Percentiles rank a stretch among this genome's conserved stretches.
phyloP scores from a whole-genome alignment of 73 alveolate species.

The Blepharisma stoltei region DNA sequence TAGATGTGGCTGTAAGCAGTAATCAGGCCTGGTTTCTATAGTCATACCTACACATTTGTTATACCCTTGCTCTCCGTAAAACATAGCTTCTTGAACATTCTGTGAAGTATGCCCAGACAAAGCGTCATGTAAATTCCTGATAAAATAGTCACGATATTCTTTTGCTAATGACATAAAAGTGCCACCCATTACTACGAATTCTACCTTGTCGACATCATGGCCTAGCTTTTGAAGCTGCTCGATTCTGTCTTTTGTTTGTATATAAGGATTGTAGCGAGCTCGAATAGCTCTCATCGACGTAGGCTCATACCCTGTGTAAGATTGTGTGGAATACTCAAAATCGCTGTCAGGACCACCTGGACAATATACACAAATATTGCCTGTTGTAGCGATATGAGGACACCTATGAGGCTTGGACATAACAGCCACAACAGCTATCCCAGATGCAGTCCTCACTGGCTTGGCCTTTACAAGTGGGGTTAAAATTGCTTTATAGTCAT shows the following conservation, averaged over 20 bases:
- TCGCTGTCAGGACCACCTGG: slow-evolving; percentile 99
- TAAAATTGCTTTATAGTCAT: slow-evolving; percentile 81
- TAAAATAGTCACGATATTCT: slow-evolving; percentile 96
- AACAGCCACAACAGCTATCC: slow-evolving; percentile 99
- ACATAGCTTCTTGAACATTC: slow-evolving; percentile 88
- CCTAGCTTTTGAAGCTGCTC: slow-evolving; percentile 95
- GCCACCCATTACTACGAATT: slow-evolving; percentile 98
- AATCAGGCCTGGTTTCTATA: slow-evolving; percentile 98
- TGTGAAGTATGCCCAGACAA: slow-evolving; percentile 92
- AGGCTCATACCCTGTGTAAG: slow-evolving; percentile 99
- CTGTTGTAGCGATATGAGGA: slow-evolving; percentile 98
- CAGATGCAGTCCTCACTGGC: slow-evolving; percentile 98
- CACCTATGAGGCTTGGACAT: slow-evolving; percentile 99
- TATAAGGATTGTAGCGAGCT: slow-evolving; percentile 96
- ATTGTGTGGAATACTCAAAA: slow-evolving; percentile 94
- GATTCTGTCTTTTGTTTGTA: slow-evolving; percentile 95
- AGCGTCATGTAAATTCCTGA: slow-evolving; percentile 97
- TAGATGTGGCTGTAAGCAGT: slow-evolving; percentile 89
- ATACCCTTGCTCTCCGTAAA: slow-evolving; percentile 91
- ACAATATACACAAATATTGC: slow-evolving; percentile 96
- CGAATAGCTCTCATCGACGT: slow-evolving; percentile 98
- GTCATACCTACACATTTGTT: slow-evolving; percentile 97
- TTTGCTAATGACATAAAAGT: slow-evolving; percentile 89
- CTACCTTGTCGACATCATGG: slow-evolving; percentile 97
- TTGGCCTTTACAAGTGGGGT: slow-evolving; percentile 93